Evolutionary conservation across 2,329 filamentous ascomycete genomes (phyloP).

Genomic region (Ascochyta koolunga): DNA sequence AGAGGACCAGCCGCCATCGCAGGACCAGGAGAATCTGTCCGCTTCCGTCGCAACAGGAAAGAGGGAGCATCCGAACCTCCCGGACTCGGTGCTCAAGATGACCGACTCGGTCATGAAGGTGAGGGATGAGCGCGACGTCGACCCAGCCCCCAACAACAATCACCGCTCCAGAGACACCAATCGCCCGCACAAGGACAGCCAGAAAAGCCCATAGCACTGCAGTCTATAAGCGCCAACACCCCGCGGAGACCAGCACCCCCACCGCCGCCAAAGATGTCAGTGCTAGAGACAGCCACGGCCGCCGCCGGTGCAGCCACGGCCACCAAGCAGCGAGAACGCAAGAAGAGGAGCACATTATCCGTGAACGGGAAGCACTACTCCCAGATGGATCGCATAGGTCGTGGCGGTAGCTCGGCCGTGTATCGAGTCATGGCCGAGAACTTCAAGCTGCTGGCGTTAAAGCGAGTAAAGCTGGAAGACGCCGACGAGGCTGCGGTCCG

Average conservation of each 20-base stretch:
- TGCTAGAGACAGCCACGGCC: conserved; percentile 87
- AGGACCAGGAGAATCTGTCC: conserved; percentile 86
- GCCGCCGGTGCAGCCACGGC: conserved; percentile 76
- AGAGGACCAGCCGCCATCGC: conserved; percentile 50
- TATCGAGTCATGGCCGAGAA: conserved; percentile 98
- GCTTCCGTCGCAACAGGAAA: conserved; percentile 39
- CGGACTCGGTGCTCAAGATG: conserved; percentile 14
- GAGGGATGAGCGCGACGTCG: conserved; percentile 32
- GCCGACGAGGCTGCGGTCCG: conserved; percentile 82
- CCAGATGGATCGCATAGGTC: conserved; percentile 85
- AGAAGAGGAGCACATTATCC: conserved; percentile 80
- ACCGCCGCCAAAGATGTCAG: conserved; percentile 94
- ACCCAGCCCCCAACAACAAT: conserved; percentile 31
- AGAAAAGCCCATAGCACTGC: conserved; percentile 57
- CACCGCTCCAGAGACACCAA: conserved; percentile 42
- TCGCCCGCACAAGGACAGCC: conserved; percentile 35
- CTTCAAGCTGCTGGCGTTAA: conserved; percentile 91
- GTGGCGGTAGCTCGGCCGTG: conserved; percentile 91
- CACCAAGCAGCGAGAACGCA: conserved; percentile 71
- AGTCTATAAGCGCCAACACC: conserved; percentile 68
- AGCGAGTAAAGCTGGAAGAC: conserved; percentile 88
- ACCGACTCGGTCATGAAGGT: conserved; percentile 45
- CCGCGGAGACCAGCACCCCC: conserved; percentile 77
- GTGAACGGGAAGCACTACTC: conserved; percentile 93
- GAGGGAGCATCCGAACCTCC: conserved; percentile 27